A percentile compares a stretch with the other conserved stretches of the same genome.
Conservation (phyloP, 345 rosid genomes). For the Moricandia moricandioides region DNA sequence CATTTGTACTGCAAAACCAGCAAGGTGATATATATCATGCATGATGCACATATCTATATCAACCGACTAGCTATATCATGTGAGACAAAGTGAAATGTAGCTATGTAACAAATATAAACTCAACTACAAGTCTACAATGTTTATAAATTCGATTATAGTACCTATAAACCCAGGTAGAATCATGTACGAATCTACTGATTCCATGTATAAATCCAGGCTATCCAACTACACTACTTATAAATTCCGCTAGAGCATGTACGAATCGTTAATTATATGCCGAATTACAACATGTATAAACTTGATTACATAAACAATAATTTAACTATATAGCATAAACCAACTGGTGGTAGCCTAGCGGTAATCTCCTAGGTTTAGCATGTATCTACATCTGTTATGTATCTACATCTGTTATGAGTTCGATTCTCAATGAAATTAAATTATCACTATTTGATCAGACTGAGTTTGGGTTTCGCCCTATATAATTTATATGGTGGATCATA, state of each 20-base stretch:
- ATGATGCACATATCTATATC: background rate
- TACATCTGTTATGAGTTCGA: too few relatives aligned
- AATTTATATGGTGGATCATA: too few relatives aligned
- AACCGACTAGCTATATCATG: background rate
- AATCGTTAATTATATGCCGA: background rate
- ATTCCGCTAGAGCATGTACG: background rate
- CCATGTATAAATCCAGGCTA: background rate
- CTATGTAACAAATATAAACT: background rate
- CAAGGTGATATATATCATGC: background rate
- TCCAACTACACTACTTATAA: background rate
- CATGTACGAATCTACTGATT: background rate
- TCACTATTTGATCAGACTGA: too few relatives aligned
- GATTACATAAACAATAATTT: too few relatives aligned
- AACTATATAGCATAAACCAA: background rate
- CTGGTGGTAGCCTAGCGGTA: too few relatives aligned
- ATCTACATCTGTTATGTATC: too few relatives aligned
- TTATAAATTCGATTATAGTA: background rate
- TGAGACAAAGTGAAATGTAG: background rate
- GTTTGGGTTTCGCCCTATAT: too few relatives aligned
- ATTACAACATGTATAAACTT: background rate
- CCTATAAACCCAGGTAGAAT: background rate
- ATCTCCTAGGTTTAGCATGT: too few relatives aligned
- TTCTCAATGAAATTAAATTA: too few relatives aligned
- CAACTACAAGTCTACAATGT: background rate
- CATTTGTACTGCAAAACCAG: background rate